Conservation (phyloP, 495 filamentous ascomycete genomes). For the Durotheca rogersii region DNA sequence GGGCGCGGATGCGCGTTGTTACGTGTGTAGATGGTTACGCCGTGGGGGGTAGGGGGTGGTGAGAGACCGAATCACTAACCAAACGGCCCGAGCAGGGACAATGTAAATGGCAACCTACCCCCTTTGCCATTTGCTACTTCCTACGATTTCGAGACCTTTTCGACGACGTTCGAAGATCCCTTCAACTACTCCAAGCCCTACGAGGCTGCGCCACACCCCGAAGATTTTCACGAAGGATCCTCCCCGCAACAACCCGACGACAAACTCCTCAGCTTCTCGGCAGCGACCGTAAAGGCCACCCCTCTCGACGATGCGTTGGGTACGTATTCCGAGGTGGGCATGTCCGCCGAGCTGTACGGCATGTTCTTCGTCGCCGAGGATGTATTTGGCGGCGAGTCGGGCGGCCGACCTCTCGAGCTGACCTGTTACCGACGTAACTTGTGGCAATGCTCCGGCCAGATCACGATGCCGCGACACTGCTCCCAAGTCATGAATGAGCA, state of each 20-base stretch:
- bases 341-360: constrained; percentile 84
- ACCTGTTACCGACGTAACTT: constrained; percentile 91
- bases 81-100: constrained; percentile 39
- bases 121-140: constrained; percentile 52
- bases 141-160: constrained; percentile 58
- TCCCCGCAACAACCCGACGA: constrained; percentile 62
- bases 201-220: constrained; percentile 41
- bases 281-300: constrained; percentile 66
- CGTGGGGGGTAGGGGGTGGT: too few species aligned
- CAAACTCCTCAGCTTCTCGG: constrained; percentile 77
- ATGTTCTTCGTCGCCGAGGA: constrained; percentile 94
- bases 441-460: constrained; percentile 83
- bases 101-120: constrained; percentile 45
- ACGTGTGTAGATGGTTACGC: background rate
- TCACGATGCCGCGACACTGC: constrained; percentile 72
- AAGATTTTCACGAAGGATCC: constrained; percentile 34
- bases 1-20: background rate
- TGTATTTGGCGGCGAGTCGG: constrained; percentile 51
- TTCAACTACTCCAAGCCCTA: constrained; percentile 60
- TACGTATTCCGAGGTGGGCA: constrained; percentile 58
- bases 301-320: constrained; percentile 61
- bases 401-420: constrained; percentile 69
- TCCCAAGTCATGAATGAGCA: constrained; percentile 75
- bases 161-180: constrained; percentile 65
- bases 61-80: too few species aligned